Evolutionary conservation across 169 alveolate species (phyloP).

Genomic region (Amoebophrya sp.): DNA sequence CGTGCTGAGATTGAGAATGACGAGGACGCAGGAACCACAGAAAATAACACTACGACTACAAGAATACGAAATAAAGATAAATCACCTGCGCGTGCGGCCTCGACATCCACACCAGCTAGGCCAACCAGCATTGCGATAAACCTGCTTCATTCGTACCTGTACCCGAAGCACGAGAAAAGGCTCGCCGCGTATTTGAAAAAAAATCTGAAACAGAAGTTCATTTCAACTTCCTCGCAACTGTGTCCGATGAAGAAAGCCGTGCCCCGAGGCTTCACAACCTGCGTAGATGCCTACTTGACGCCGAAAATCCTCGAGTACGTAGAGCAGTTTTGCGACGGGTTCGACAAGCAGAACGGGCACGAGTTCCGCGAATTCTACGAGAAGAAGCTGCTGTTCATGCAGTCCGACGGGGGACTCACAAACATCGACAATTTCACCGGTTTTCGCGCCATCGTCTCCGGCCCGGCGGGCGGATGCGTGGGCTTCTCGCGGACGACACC

Average conservation of each 20-base stretch:
- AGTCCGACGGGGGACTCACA: constrained; percentile 73
- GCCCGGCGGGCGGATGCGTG: constrained; percentile 65
- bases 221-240: constrained; percentile 58
- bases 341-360: constrained; percentile 46
- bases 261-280: constrained; percentile 66
- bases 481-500: constrained; percentile 47
- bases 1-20: too few species aligned
- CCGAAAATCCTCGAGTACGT: constrained; percentile 54
- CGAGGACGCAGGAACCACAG: too few species aligned
- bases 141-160: constrained; percentile 60
- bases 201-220: constrained; percentile 53
- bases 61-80: too few species aligned
- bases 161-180: constrained; percentile 54
- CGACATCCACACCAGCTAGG: constrained; percentile 37
- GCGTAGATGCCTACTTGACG: constrained; percentile 67
- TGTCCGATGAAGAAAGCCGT: constrained; percentile 58
- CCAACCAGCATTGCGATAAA: constrained; percentile 57
- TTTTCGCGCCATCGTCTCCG: constrained; percentile 66
- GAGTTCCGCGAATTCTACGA: constrained; percentile 38
- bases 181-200: constrained; percentile 54
- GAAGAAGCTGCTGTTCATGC: constrained; percentile 60
- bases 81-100: too few species aligned
- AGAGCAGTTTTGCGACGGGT: constrained; percentile 51
- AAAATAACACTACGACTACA: too few species aligned
- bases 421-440: constrained; percentile 56